Percentiles rank a stretch among this genome's conserved stretches.
Evolutionary conservation across 75 land plant genomes (phyloP).

Genomic region (Pinus taeda): DNA sequence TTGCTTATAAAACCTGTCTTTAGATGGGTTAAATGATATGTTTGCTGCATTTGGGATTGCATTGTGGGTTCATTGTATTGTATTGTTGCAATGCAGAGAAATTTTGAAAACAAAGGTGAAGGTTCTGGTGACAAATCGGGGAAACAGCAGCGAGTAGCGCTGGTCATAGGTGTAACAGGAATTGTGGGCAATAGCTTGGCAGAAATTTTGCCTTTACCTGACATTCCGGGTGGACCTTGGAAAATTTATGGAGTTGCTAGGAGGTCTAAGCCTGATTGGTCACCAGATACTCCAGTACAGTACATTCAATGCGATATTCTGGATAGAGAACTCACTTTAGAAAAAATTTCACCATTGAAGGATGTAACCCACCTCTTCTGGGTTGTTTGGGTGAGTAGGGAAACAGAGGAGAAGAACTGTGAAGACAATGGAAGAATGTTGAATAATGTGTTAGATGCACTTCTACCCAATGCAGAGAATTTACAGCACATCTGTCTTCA

Average conservation of each 20-base stretch:
- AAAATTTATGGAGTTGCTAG: slow-evolving; percentile 72
- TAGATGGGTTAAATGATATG: background rate
- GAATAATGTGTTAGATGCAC: slow-evolving; percentile 50
- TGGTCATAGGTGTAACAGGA: slow-evolving; percentile 66
- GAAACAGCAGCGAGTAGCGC: slow-evolving; percentile 23
- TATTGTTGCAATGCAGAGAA: background rate
- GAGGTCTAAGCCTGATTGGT: slow-evolving; percentile 26
- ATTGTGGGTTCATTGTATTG: background rate
- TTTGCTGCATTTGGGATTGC: background rate
- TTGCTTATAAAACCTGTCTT: too few relatives aligned
- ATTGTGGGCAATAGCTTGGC: slow-evolving; percentile 72
- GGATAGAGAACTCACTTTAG: slow-evolving; percentile 29
- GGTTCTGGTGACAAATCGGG: background rate
- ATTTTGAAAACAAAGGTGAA: background rate
- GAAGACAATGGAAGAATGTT: slow-evolving; percentile 53
- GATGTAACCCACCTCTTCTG: slow-evolving; percentile 84
- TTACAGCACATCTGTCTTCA: slow-evolving; percentile 72
- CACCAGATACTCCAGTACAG: slow-evolving; percentile 21
- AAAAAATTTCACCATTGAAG: slow-evolving; percentile 49
- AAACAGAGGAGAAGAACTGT: slow-evolving; percentile 42
- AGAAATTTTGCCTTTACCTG: slow-evolving; percentile 58
- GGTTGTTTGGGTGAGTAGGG: slow-evolving; percentile 41
- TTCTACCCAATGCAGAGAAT: slow-evolving; percentile 49
- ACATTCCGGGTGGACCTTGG: slow-evolving; percentile 77
- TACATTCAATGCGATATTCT: slow-evolving; percentile 60